Base-by-base conservation (phyloP, 148 eudicot species). In the Linanthus parryae region DNA sequence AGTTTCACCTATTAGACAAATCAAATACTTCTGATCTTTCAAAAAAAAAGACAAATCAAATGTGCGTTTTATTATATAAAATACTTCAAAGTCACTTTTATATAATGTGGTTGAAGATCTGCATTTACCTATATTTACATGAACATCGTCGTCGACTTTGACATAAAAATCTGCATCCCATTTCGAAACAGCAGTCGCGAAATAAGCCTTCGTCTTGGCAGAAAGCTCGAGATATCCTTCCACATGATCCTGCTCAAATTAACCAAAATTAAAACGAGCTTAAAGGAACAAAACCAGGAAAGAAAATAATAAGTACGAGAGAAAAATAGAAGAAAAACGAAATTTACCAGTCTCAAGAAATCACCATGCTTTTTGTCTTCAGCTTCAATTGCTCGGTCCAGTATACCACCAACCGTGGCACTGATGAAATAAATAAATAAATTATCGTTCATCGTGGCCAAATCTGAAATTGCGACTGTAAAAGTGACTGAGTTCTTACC, bases 101-200 rank as follows among this genome's bases (percentile, higher is more conserved):
- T n/a, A n/a, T n/a, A n/a, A n/a, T n/a, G n/a, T n/a, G n/a, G n/a
- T n/a, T n/a, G n/a, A n/a, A n/a, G n/a, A n/a, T n/a, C n/a, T n/a
- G n/a, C n/a, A n/a, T n/a, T 37, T 58, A 77, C 82, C 82, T 65
- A 77, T 68, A 41, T 77, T 77, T 29, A 77, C 82, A 54, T 77
- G 82, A 31, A 77, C 78, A 55, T 77, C 82, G 31, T 77, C 82
- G 28, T 77, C 82, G 28, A 77, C 82, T 52, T 77, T 77, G 33
- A 77, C 61, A 34, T 77, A 77, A 44, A 72, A 77, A 57, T 77
- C 82, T 29, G 82, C 82, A 58, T 77, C 82, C 82, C 82, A 77
- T 26, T 51, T 30, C 43, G 70, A 42, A 58, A 72, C 72, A 44
- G 78, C 78, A 24, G 82, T 66, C 47, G 78, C 73, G 33, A 77